A percentile compares a stretch with the other conserved stretches of the same genome.
Evolutionary conservation across 1,284 basidiomycete genomes (phyloP).

Genomic region (Ceratobasidium sp.): DNA sequence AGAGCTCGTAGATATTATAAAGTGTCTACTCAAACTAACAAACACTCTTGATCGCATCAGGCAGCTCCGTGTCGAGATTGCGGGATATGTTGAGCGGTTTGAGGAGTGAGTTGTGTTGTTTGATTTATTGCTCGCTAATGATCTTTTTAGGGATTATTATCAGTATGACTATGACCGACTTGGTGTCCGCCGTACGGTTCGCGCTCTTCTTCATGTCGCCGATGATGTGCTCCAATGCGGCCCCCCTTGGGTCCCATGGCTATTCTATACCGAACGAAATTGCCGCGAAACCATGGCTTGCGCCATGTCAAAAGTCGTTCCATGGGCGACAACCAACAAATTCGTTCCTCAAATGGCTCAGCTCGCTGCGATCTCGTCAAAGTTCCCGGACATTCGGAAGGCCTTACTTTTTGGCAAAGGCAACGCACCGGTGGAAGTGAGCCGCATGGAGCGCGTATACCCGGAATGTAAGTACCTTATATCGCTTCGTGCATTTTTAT

Average conservation of each 20-base stretch:
- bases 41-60: conserved; percentile 51
- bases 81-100: conserved; percentile 53
- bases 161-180: conserved; percentile 56
- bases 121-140: too few relatives aligned
- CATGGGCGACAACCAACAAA: neutral
- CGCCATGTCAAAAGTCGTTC: conserved; percentile 1
- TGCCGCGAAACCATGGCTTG: conserved; percentile 52
- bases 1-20: conserved; percentile 52
- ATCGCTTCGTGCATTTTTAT: too few relatives aligned
- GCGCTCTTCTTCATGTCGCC: conserved; percentile 61
- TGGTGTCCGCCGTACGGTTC: conserved; percentile 60
- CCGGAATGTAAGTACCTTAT: too few relatives aligned
- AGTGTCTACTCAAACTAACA: conserved; percentile 49
- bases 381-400: conserved; percentile 18
- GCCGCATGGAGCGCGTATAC: conserved; percentile 1
- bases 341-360: conserved; percentile 14
- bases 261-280: conserved; percentile 59
- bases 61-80: conserved; percentile 44
- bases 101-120: conserved; percentile 46
- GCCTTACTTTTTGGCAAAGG: conserved; percentile 27
- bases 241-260: conserved; percentile 63
- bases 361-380: neutral
- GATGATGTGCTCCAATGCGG: conserved; percentile 56
- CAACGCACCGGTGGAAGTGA: conserved; percentile 26
- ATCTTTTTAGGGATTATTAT: conserved; percentile 46